A percentile compares a stretch with the other conserved stretches of the same genome.
These are phyloP conservation scores for Candida broadrunensis DNA, from an alignment of 805 yeast species.

Conservation along the genomic window DNA sequence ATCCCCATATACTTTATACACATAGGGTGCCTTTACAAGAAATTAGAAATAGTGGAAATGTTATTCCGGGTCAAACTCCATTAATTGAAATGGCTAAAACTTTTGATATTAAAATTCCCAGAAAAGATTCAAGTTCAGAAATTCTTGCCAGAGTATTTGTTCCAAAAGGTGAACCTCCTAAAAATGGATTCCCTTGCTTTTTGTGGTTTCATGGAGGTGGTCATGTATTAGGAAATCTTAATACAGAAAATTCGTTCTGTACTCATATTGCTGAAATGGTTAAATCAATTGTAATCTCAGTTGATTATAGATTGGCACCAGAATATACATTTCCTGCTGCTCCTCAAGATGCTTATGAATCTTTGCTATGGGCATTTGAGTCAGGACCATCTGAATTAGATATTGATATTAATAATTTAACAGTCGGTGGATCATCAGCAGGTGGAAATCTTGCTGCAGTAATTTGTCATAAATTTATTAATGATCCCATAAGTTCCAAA, in stretches of 20 bases:
- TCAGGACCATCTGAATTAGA: slow-evolving; percentile 17
- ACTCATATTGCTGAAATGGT: slow-evolving; percentile 36
- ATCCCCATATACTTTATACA: slow-evolving; percentile 28
- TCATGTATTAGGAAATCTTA: slow-evolving; percentile 39
- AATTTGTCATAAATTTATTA: slow-evolving; percentile 28
- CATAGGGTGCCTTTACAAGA: slow-evolving; percentile 30
- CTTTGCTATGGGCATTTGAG: slow-evolving; percentile 26
- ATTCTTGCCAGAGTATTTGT: slow-evolving; percentile 34
- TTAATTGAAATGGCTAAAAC: slow-evolving; percentile 20
- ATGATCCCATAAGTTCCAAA: slow-evolving; percentile 13
- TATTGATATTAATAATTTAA: slow-evolving; percentile 29
- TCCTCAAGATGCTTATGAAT: slow-evolving; percentile 41
- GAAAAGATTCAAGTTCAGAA: slow-evolving; percentile 24
- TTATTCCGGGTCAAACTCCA: slow-evolving; percentile 42
- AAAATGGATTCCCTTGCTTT: slow-evolving; percentile 34
- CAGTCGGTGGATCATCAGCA: slow-evolving; percentile 48
- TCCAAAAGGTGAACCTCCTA: slow-evolving; percentile 31
- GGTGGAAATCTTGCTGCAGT: slow-evolving; percentile 41
- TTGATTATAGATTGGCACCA: slow-evolving; percentile 52
- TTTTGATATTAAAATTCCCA: slow-evolving; percentile 28
- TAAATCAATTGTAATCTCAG: slow-evolving; percentile 38
- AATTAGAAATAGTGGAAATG: slow-evolving; percentile 32
- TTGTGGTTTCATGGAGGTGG: slow-evolving; percentile 47
- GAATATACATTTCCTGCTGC: slow-evolving; percentile 49
- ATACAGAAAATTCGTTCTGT: slow-evolving; percentile 41